Base-by-base conservation (phyloP, 2,329 filamentous ascomycete genomes). In the Alternaria sp. region DNA sequence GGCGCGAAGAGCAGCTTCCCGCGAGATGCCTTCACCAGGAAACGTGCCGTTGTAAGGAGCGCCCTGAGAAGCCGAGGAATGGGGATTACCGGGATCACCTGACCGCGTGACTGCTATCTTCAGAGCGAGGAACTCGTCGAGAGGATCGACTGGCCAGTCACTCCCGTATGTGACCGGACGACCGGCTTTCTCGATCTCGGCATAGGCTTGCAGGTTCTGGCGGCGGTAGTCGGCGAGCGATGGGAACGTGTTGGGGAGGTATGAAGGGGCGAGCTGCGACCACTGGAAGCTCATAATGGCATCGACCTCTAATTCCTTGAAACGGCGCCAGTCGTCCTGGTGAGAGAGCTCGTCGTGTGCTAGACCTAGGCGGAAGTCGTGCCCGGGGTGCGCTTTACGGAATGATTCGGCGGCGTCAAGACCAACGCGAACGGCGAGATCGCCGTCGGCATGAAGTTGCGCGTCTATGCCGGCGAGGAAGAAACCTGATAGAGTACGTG, bases 221-320 rank as follows among this genome's bases (percentile, higher is more conserved):
- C 40, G 36, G 25, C 57, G 57, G 47, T 59, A 59, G 6, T 59
- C 49, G n/a, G 21, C 57, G 3, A 59, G 23, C 9, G 57, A 59
- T n/a, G 19, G 46, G n/a, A 59, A 59, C 4, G 49, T 59, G 47
- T 25, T 52, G 6, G 49, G 57, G 21, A 59, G 12, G 47, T 59
- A 59, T 17, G 44, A 59, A 15, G 57, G 52, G 23, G 32, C 44
- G 19, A 59, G 40, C 7, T 59, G 57, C 3, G 57, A 44, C 57
- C 49, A 53, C 25, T 59, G 57, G 47, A 59, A 59, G 17, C 47
- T 52, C 57, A 59, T 59, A 23, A 59, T 53, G 6, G 57, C 28
- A 1, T 59, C 57, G 21, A 59, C 57, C 5, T 26, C 19, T 3
- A 53, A 19, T 1, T 52, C 47, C 1, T 23, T 26, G 19, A 59